phyloP scores from a whole-genome alignment of 1,139 yeast species.

The Zygosaccharomyces sapae region DNA sequence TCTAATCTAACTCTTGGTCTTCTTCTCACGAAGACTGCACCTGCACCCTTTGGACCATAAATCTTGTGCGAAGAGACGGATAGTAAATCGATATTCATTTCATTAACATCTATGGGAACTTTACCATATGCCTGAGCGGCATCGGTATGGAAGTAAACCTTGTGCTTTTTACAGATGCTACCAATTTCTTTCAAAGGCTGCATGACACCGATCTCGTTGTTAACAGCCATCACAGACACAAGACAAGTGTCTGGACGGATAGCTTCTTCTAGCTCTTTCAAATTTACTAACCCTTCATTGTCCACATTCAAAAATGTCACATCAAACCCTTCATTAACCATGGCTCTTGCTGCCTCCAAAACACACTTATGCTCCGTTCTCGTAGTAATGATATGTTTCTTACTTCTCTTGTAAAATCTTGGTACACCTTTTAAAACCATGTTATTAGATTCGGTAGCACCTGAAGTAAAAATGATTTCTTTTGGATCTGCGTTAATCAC shows the following conservation, averaged over 20 bases:
- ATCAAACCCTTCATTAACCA: conserved; percentile 96
- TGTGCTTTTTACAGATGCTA: conserved; percentile 72
- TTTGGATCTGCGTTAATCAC: conserved; percentile 92
- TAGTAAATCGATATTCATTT: conserved; percentile 85
- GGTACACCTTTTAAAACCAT: conserved; percentile 95
- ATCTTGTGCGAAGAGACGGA: conserved; percentile 94
- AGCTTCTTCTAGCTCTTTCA: conserved; percentile 73
- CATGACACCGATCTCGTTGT: conserved; percentile 95
- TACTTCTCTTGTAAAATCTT: conserved; percentile 81
- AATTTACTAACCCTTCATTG: conserved; percentile 70
- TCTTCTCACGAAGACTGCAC: conserved; percentile 93
- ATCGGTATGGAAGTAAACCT: conserved; percentile 95
- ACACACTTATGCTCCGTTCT: conserved; percentile 99
- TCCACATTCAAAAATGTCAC: conserved; percentile 88
- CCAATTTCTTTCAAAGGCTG: conserved; percentile 97
- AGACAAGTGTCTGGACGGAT: conserved; percentile 88
- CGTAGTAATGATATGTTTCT: conserved; percentile 89
- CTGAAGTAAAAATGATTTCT: conserved; percentile 94
- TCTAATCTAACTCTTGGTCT: conserved; percentile 97
- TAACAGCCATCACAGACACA: conserved; percentile 96
- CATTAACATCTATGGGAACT: conserved; percentile 86
- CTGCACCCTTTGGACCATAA: conserved; percentile 97
- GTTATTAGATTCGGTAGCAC: conserved; percentile 96
- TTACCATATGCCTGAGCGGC: conserved; percentile 98
- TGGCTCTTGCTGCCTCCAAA: conserved; percentile 86